phyloP scores from a whole-genome alignment of 2,329 filamentous ascomycete species.

The Neonectria neomacrospora region DNA sequence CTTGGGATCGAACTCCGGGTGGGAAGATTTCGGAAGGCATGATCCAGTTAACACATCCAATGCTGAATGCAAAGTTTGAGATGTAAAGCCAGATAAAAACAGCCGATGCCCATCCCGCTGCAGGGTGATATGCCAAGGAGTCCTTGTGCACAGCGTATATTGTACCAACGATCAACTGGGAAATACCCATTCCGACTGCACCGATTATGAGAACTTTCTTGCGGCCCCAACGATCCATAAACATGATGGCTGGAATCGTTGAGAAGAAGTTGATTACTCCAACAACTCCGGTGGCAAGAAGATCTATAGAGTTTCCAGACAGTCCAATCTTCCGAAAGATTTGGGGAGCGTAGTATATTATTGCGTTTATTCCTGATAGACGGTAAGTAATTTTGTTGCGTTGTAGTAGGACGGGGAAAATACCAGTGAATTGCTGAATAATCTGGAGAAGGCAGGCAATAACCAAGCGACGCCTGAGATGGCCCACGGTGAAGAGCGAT shows the following conservation, averaged over 20 bases:
- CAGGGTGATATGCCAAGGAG: conserved; percentile 18
- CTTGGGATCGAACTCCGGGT: conserved; percentile 19
- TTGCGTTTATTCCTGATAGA: conserved; percentile 46
- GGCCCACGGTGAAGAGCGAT: conserved; percentile 19
- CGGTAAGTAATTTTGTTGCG: neutral
- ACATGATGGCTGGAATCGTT: conserved; percentile 32
- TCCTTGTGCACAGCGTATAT: conserved; percentile 28
- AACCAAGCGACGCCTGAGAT: conserved; percentile 18
- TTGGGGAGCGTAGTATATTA: conserved; percentile 66
- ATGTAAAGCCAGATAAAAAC: conserved; percentile 28
- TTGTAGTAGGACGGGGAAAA: too few relatives aligned
- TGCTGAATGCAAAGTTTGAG: conserved; percentile 24
- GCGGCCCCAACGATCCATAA: conserved; percentile 27
- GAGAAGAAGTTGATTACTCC: conserved; percentile 34
- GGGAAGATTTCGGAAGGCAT: conserved; percentile 25
- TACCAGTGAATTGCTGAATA: conserved; percentile 24
- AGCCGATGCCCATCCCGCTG: conserved; percentile 28
- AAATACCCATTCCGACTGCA: conserved; percentile 25
- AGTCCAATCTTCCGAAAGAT: conserved; percentile 67
- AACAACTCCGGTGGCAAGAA: conserved; percentile 37
- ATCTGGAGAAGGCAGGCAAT: conserved; percentile 19
- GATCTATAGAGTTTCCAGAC: conserved; percentile 31
- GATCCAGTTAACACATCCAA: conserved; percentile 24
- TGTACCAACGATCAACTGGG: conserved; percentile 27
- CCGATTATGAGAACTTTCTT: conserved; percentile 27